phyloP scores from a whole-genome alignment of 768 basidiomycete species.

The Mycena belliarum region DNA sequence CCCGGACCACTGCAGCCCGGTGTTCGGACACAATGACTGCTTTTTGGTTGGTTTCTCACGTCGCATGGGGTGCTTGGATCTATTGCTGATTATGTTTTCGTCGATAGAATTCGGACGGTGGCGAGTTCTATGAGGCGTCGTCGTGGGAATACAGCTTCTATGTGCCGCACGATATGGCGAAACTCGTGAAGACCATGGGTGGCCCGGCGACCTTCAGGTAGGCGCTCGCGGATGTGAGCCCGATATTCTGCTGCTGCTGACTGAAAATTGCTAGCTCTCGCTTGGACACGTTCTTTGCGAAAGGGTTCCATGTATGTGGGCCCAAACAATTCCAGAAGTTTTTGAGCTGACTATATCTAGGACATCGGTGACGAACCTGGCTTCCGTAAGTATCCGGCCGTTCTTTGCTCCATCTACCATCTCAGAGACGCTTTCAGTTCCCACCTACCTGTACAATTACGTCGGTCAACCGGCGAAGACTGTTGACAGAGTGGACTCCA shows the following conservation, averaged over 20 bases:
- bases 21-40: conserved; percentile 17
- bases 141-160: conserved; percentile 21
- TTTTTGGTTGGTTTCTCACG: conserved; percentile 8
- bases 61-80: too few relatives aligned
- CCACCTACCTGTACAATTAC: conserved; percentile 22
- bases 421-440: conserved; percentile 1
- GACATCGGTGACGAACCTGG: conserved; percentile 22
- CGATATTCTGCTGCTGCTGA: neutral
- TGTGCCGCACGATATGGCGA: conserved; percentile 22
- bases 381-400: conserved; percentile 8
- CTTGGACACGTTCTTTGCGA: conserved; percentile 18
- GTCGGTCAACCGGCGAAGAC: conserved; percentile 20
- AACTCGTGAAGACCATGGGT: conserved; percentile 10
- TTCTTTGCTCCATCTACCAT: neutral
- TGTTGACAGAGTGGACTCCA: conserved; percentile 18
- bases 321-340: neutral
- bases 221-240: neutral
- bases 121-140: conserved; percentile 22
- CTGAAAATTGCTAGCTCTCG: conserved; percentile 7
- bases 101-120: conserved; percentile 6
- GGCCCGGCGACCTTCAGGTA: conserved; percentile 18
- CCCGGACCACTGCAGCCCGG: conserved; percentile 21
- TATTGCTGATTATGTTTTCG: neutral
- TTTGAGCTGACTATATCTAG: neutral
- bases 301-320: conserved; percentile 13